Conservation (phyloP, 192 early-diverging fungal species). For the Chytriomyces sp. region DNA sequence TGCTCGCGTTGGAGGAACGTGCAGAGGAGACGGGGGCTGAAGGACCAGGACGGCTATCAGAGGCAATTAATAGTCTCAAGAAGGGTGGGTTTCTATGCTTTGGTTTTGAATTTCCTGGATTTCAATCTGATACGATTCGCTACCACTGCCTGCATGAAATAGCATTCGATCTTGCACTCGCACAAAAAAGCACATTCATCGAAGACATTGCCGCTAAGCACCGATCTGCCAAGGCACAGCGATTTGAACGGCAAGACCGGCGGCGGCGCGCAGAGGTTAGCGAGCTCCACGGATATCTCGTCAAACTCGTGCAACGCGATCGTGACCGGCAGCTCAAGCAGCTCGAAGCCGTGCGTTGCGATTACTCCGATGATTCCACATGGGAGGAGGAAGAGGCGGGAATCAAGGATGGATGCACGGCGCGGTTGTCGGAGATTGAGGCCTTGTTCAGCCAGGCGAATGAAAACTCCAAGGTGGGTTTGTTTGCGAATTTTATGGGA, state of each 20-base stretch:
- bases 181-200: constrained; percentile 56
- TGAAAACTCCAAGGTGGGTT: constrained; percentile 46
- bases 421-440: constrained; percentile 41
- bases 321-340: constrained; percentile 42
- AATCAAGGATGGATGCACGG: neutral
- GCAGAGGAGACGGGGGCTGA: constrained; percentile 10
- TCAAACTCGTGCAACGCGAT: constrained; percentile 62
- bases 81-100: neutral
- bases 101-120: too few relatives aligned
- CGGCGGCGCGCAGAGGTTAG: constrained; percentile 56
- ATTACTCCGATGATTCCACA: constrained; percentile 19
- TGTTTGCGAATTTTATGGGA: too few relatives aligned
- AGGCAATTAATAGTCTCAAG: constrained; percentile 30
- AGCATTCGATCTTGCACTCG: constrained; percentile 65
- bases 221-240: constrained; percentile 64
- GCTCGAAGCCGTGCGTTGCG: neutral
- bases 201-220: constrained; percentile 67
- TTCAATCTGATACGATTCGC: too few relatives aligned
- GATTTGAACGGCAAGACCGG: constrained; percentile 68
- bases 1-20: constrained; percentile 7
- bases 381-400: constrained; percentile 49
- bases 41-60: neutral
- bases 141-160: constrained; percentile 15
- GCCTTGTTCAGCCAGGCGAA: constrained; percentile 53
- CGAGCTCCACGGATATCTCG: constrained; percentile 65